Evolutionary conservation across 2,329 filamentous ascomycete genomes (phyloP), one percentile per base, ranked within the genome.

Genomic region (Rutstroemia sp.): DNA sequence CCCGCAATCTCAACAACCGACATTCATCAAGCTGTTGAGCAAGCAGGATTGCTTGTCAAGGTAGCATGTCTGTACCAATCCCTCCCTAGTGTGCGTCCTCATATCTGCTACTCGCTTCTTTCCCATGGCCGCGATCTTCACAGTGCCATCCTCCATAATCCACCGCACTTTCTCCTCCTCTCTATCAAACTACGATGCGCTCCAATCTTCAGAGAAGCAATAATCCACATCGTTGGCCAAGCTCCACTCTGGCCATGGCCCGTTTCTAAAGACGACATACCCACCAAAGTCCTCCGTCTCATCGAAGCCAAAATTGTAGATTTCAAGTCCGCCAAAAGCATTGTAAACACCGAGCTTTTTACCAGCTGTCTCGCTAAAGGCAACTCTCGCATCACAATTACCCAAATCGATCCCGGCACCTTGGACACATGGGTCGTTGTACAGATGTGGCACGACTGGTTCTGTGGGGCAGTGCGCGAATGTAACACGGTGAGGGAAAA

Each of bases 371-470:
- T 65, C 10, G 12, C 19, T 1, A 23, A 61, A 10, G 42, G 56
- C 2, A 50, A 51, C 2, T 19, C 51, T 1, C 52, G 58, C 14
- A 16, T 62, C 1, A 50, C 30, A 5, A 42, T 63, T 4, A 30
- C 17, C 10, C 37, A 34, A 1, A 7, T 51, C 3, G 19, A 58
- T 2, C 58, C 58, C 14, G 67, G 73, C 51, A 50, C 68, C 3
- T 58, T 54, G n/a, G 53, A 60, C n/a, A 46, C 58, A 2, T 66
- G 61, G 57, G 38, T 60, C 25, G 37, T 65, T 8, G 60, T 59
- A 4, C 57, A 61, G 25, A 23, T 58, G 5, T 68, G 65, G 65
- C 58, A 59, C 4, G 63, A 67, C 39, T 67, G 65, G 65, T 62
- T 66, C 46, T 47, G 48, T 7, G 25, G 41, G 51, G 12, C 54